These are phyloP conservation scores for Ophiosphaerella herpotricha DNA, from an alignment of 2,329 filamentous ascomycete genomes.

Conservation along the genomic window DNA sequence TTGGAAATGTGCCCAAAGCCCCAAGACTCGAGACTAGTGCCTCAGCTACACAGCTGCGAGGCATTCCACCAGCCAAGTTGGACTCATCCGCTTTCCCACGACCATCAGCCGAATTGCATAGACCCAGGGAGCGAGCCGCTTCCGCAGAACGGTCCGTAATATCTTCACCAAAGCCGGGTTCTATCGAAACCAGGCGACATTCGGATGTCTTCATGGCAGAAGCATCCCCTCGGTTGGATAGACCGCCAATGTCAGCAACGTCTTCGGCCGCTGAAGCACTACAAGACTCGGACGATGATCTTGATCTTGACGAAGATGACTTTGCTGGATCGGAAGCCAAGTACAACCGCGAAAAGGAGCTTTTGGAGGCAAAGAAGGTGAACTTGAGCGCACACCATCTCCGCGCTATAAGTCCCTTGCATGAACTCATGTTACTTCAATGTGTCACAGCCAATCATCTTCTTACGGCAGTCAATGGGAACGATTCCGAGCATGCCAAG, in stretches of 20 bases:
- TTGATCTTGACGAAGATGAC: slow-evolving; percentile 53
- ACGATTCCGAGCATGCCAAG: background rate
- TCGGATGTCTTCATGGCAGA: slow-evolving; percentile 45
- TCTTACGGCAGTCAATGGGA: background rate
- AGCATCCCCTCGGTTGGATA: slow-evolving; percentile 31
- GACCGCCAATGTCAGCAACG: slow-evolving; percentile 34
- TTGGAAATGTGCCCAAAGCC: slow-evolving; percentile 39
- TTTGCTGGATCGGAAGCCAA: slow-evolving; percentile 53
- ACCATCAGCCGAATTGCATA: slow-evolving; percentile 18
- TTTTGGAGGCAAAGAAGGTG: slow-evolving; percentile 49
- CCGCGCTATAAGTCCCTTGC: slow-evolving; percentile 50
- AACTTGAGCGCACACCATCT: slow-evolving; percentile 50
- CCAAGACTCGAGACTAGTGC: slow-evolving; percentile 36
- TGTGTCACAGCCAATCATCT: slow-evolving; percentile 43
- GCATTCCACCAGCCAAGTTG: slow-evolving; percentile 27
- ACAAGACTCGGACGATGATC: slow-evolving; percentile 53
- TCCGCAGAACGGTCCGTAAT: slow-evolving; percentile 27
- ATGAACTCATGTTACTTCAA: slow-evolving; percentile 49
- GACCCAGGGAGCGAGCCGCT: slow-evolving; percentile 24
- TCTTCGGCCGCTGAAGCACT: slow-evolving; percentile 39
- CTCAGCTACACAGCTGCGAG: slow-evolving; percentile 22
- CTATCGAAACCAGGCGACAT: slow-evolving; percentile 37
- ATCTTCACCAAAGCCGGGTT: slow-evolving; percentile 29
- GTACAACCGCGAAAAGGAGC: slow-evolving; percentile 52
- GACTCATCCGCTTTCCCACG: slow-evolving; percentile 26